These are phyloP conservation scores for Colletotrichum cordylinicola DNA, from an alignment of 2,329 filamentous ascomycete genomes.

Conservation along the genomic window DNA sequence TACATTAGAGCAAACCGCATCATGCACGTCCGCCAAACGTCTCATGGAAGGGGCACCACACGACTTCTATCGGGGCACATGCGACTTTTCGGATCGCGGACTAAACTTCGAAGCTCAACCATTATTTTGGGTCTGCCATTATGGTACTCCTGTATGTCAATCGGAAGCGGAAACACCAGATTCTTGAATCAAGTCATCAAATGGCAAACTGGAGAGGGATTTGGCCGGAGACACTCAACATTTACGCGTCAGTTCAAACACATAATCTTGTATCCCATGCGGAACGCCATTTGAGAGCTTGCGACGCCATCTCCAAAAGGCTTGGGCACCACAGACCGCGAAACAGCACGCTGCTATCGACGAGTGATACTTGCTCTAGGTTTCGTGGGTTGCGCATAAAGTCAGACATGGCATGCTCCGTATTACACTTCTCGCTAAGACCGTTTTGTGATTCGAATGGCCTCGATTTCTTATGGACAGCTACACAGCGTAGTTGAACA, in stretches of 20 bases:
- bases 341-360: neutral
- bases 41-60: neutral
- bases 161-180: neutral
- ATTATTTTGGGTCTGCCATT: neutral
- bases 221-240: rapidly evolving
- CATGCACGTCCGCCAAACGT: too few species aligned
- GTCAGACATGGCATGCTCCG: neutral
- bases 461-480: neutral
- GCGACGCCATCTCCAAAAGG: rapidly evolving
- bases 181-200: neutral
- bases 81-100: neutral
- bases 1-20: too few species aligned
- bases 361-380: neutral
- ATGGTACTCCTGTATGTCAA: neutral
- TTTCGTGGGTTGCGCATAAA: neutral
- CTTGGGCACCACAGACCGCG: neutral
- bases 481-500: neutral
- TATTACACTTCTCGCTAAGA: neutral
- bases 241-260: neutral
- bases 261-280: neutral
- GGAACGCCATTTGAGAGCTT: neutral
- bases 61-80: neutral
- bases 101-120: neutral
- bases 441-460: neutral
- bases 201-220: neutral